phyloP scores from a whole-genome alignment of 495 filamentous ascomycete species.

The Podospora comata region DNA sequence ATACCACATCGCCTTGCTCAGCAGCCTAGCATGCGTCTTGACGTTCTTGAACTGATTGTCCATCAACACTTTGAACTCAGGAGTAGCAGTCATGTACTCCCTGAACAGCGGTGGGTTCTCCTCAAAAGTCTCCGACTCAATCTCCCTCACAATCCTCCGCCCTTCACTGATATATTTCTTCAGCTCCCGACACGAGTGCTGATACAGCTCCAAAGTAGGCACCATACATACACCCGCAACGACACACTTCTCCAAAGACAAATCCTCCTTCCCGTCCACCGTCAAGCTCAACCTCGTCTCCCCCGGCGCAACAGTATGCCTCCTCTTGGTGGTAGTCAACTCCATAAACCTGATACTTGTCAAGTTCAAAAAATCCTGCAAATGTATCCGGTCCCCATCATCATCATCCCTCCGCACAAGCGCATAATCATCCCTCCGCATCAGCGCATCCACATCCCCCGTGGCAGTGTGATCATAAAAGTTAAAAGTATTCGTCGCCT shows the following conservation, averaged over 20 bases:
- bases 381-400: constrained; percentile 64
- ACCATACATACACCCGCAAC: constrained; percentile 86
- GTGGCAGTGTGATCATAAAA: constrained; percentile 41
- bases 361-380: constrained; percentile 91
- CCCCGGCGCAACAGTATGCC: constrained; percentile 72
- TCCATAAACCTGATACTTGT: constrained; percentile 98
- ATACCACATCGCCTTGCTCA: constrained; percentile 96
- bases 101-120: constrained; percentile 88
- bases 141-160: constrained; percentile 77
- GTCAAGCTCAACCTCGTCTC: constrained; percentile 38
- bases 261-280: constrained; percentile 47
- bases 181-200: constrained; percentile 91
- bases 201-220: constrained; percentile 89
- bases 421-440: constrained; percentile 34
- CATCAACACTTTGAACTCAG: constrained; percentile 80
- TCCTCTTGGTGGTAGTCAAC: constrained; percentile 81
- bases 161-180: constrained; percentile 94
- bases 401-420: constrained; percentile 37
- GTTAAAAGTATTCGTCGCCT: constrained; percentile 44
- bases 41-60: constrained; percentile 96
- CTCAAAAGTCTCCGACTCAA: constrained; percentile 79
- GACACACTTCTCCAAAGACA: constrained; percentile 70
- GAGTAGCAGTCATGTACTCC: constrained; percentile 83
- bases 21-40: constrained; percentile 82
- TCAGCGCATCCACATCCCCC: constrained; percentile 32